Base-by-base conservation (phyloP, 148 eudicot species). In the Agrostemma githago region DNA sequence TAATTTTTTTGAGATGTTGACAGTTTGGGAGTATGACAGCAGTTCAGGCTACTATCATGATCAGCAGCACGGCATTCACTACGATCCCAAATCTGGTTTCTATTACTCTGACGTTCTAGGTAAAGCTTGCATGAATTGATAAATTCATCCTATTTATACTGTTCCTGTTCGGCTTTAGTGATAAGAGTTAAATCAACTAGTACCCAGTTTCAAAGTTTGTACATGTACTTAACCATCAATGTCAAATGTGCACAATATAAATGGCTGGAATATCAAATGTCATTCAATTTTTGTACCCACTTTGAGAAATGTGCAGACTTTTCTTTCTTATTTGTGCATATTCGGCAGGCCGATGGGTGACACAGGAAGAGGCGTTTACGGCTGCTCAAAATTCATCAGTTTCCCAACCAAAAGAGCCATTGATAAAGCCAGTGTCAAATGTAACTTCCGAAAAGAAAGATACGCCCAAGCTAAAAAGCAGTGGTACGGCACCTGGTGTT, bases 1-100 rank as follows among this genome's bases (percentile, higher is more conserved):
- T 26, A 26, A 56, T 64, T 81, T 65, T 38, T 21, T 64, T 72
- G 68, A 64, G 44, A 65, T 84, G 79, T 66, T 71, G 78, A 69
- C 97, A 95, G 97, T 84, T 51, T 95, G 98, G 96, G 89, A 90
- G 77, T 79, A 79, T 66, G 93, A 92, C 58, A 78, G 80, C 78
- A 73, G 88, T 78, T 84, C 96, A 26, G 98, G 98, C 72, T 95
- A 92, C 79, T 92, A 92, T 79, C 80, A 83, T 72, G 88, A 89
- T 78, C 86, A 78, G 54, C 82, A 74, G 74, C 84, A 86, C 71
- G 89, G 92, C 74, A 90, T 87, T 75, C 76, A 86, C 86, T 90
- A 92, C 66, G 97, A 95, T 84, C 96, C 93, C 4, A 90, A 89
- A 76, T 95, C 98, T 56, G 92, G 93, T 74, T 95, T 95, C 89